These are phyloP conservation scores for Trebouxia sp. DNA, from an alignment of 139 green algal genomes.

Conservation along the genomic window DNA sequence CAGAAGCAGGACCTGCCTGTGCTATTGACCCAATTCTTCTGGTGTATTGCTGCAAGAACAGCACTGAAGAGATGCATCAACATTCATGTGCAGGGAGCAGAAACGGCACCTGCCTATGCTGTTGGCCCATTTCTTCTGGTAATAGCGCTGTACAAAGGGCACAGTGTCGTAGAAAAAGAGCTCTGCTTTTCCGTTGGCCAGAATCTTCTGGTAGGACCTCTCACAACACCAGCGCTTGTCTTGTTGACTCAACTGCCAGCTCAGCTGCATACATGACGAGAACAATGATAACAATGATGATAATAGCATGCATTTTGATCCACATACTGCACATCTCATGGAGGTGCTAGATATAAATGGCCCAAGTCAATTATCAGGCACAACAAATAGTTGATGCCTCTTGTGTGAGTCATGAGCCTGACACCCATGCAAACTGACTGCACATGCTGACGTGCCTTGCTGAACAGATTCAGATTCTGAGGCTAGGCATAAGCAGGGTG, in stretches of 20 bases:
- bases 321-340: no score
- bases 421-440: no score
- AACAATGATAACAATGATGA: no score
- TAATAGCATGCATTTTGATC: no score
- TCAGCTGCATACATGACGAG: slow-evolving; percentile 43
- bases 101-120: slow-evolving; percentile 31
- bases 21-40: slow-evolving; percentile 23
- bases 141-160: slow-evolving; percentile 57
- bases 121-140: slow-evolving; percentile 38
- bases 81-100: neutral
- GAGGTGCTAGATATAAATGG: no score
- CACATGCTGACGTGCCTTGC: no score
- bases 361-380: no score
- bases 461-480: no score
- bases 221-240: slow-evolving; percentile 60
- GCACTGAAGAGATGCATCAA: neutral
- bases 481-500: no score
- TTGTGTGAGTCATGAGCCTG: no score
- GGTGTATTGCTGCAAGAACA: no score
- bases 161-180: slow-evolving; percentile 74
- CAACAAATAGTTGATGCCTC: no score
- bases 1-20: slow-evolving; percentile 64
- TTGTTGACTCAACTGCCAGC: slow-evolving; percentile 18
- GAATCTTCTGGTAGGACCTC: slow-evolving; percentile 31
- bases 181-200: slow-evolving; percentile 42